Base-by-base conservation (phyloP, 371 early-diverging fungal species). In the Batkoa obscura region DNA sequence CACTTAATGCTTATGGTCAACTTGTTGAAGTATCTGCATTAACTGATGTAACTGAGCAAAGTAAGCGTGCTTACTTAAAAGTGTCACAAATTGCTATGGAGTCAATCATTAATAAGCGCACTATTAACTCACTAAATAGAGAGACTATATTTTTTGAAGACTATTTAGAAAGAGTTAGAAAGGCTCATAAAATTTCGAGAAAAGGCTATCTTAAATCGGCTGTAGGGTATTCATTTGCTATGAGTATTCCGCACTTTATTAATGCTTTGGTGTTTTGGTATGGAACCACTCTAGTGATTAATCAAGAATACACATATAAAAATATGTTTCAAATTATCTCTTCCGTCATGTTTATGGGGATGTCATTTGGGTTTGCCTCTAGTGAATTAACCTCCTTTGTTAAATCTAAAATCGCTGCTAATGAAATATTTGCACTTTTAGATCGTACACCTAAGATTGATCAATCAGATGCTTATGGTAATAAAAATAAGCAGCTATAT, bases 61-160 rank as follows among this genome's bases (percentile, higher is more conserved):
- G 73, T 42, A 71, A 74, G 62, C 74, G 75, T 57, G 78, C 81
- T 0, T 83, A 84, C 58, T 76, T 79, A 61, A 68, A 74, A 33
- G 74, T 82, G 42, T 79, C 80, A 58, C 77, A 80, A 65, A 75
- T 79, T 45, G 86, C 89, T 50, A 74, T 76, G 61, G 96, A 95
- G 64, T 85, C 88, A 12, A 79, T 92, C 56, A 74, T 75, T 52
- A 78, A 80, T 62, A 83, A 93, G 42, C 77, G 91, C 36, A 93
- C 94, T 0, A 86, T 95, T 17, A 76, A 80, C 41, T 72, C 84
- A 1, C 71, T 95, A 15, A 84, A 81, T 34, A 80, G 84, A 59
- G 90, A 95, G 61, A 38, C 47, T 17, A 64, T 69, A 34, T 84
- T 90, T 56, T 75, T 78, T 62, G 50, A 53, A 10, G 62, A 70